Conservation (phyloP, 2,329 filamentous ascomycete species). For the Grosmannia serpens region DNA sequence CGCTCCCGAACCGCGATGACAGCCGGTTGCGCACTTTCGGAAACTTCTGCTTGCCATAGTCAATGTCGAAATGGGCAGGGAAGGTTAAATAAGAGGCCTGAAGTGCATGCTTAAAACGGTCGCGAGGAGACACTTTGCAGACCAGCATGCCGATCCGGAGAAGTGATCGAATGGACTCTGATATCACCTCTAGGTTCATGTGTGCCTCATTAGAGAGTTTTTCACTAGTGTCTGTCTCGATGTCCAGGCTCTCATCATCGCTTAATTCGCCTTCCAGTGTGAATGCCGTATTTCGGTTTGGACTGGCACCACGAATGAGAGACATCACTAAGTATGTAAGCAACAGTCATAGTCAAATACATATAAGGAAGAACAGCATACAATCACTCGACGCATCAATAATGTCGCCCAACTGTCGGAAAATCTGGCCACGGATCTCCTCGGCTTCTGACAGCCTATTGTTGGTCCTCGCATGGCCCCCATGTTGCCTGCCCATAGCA, state of each 20-base stretch:
- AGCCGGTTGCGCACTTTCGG: background rate
- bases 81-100: background rate
- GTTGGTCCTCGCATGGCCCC: background rate
- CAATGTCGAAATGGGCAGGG: too few species aligned
- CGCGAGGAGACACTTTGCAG: background rate
- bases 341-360: too few species aligned
- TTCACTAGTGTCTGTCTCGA: background rate
- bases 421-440: background rate
- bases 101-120: background rate
- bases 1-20: background rate
- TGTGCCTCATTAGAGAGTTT: background rate
- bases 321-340: too few species aligned
- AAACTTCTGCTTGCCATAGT: background rate
- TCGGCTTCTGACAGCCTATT: background rate
- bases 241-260: too few species aligned
- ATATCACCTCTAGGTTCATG: background rate
- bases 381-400: background rate
- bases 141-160: background rate
- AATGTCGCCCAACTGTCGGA: background rate
- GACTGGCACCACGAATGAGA: too few species aligned
- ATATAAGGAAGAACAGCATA: too few species aligned
- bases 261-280: too few species aligned
- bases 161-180: background rate
- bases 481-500: background rate
- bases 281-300: too few species aligned